Evolutionary conservation across 495 filamentous ascomycete genomes (phyloP), one percentile per base, ranked within the genome.

Genomic region (Xylaria telfairii): DNA sequence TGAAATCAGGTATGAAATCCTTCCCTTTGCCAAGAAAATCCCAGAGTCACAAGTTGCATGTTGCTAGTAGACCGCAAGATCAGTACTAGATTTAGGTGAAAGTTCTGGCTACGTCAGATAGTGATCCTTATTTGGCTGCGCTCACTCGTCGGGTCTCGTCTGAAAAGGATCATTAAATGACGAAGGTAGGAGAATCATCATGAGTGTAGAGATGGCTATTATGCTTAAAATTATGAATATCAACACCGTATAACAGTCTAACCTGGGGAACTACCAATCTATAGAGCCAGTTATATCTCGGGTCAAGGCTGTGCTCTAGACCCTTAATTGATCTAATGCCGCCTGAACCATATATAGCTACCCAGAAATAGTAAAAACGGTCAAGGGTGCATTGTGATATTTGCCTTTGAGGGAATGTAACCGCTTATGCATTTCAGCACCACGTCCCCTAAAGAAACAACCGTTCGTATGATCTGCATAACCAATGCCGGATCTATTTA

Each of bases 401-500:
- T 60, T 66, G 21, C 53, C 24, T 28, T 56, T 59, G 30, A 71
- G 24, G 0, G 62, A 39, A n/a, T 41, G 46, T 12, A 71, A 47
- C 13, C 63, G 26, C 47, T 41, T 21, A 71, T 71, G 30, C 62
- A 71, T 49, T 54, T 71, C 13, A 71, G 4, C 13, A 71, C 69
- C 30, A 71, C 69, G 17, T 71, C 69, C 7, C 69, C 69, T 32
- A 71, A 26, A 28, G 69, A 66, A 19, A 71, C 41, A 3, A 24
- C 69, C 12, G 51, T 44, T 28, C 69, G 54, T 9, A 71, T 53
- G n/a, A 71, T 61, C 21, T 71, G 69, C 21, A 71, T 21, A 7
- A 71, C 53, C 24, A 63, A 39, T 4, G 51, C 37, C 10, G 69
- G 61, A 19, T 71, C 69, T 62, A 66, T 73, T 30, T 47, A 47